Evolutionary conservation across 2,329 filamentous ascomycete species (phyloP), one percentile per base, ranked within the genome.

Genomic region (Venturia nashicola): DNA sequence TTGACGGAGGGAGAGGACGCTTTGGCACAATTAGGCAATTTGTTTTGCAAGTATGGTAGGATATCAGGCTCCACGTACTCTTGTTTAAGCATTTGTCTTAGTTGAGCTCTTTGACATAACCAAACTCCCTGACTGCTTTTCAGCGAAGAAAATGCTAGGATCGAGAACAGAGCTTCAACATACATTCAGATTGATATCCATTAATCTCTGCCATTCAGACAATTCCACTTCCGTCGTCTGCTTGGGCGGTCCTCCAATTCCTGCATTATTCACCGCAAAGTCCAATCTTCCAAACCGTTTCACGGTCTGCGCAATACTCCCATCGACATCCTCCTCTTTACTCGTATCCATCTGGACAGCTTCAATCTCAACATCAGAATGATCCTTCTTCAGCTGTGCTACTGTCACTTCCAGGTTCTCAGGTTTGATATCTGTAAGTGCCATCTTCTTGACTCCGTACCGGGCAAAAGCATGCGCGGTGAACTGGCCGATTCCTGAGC

Each of bases 191-290:
- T 86, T 82, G 57, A 84, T 72, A 64, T 79, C 76, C 3, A 85
- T 67, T 0, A 85, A 75, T 6, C 75, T 73, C 46, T 78, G 70
- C 76, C 82, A 85, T 55, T 82, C 79, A 0, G 74, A 73, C 61
- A 79, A 73, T 0, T 73, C 71, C 48, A 77, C 68, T 64, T 83
- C 75, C 63, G 82, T 77, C 0, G 81, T 83, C 1, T 71, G 70
- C 18, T 68, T 70, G 36, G 76, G 71, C 0, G 69, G 68, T 0
- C 79, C 80, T 7, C 72, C 72, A 34, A 84, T 76, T 2, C 82
- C 83, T 1, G 82, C 82, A 51, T 81, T 80, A 68, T 85, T 84
- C 61, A 84, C 75, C 0, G 80, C 81, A 43, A 82, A 75, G 67
- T 85, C 82, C 51, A 85, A 72, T 3, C 82, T 74, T 9, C 81